Base-by-base conservation (phyloP, 208 protist species). In the Crithidia acanthocephali region DNA sequence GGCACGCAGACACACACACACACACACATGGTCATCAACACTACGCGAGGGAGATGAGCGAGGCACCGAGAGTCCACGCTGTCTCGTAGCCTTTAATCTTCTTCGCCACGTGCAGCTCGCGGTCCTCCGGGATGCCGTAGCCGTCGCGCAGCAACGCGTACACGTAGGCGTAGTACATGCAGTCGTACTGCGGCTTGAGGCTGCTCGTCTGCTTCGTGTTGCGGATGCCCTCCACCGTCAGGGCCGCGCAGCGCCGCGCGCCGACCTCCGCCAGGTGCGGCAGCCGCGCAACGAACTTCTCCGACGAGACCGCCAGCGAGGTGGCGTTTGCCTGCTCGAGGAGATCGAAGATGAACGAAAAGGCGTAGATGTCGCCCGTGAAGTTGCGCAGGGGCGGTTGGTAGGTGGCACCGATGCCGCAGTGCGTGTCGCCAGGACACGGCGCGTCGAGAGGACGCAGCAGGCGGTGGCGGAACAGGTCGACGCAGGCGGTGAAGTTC, bases 1-100 rank as follows among this genome's bases (percentile, higher is more conserved):
- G 5, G 30, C 27, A 7, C n/a, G 27, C 9, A n/a, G n/a, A n/a
- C n/a, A n/a, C n/a, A n/a, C n/a, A n/a, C n/a, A n/a, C n/a, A n/a
- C n/a, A n/a, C n/a, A n/a, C n/a, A n/a, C n/a, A n/a, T n/a, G n/a
- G n/a, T n/a, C n/a, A n/a, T n/a, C n/a, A n/a, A n/a, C n/a, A n/a
- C 55, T 65, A 53, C 6, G 55, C n/a, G 8, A 79, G 52, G 15
- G 74, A 68, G 67, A 80, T 60, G 42, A 97, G 74, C 27, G 84
- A 88, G 15, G 90, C 87, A 37, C 92, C 92, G 13, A 97, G 74
- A 15, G 86, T 74, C 92, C 92, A 97, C 16, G 88, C 73, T 13
- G 84, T 82, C 65, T 97, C 92, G 73, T 86, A 83, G 28, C 83
- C 88, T 30, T 84, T 76, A 33, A 97, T 94, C 68, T 92, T 93